Conservation (phyloP, 805 yeast genomes). For the Pichia deserticola region DNA sequence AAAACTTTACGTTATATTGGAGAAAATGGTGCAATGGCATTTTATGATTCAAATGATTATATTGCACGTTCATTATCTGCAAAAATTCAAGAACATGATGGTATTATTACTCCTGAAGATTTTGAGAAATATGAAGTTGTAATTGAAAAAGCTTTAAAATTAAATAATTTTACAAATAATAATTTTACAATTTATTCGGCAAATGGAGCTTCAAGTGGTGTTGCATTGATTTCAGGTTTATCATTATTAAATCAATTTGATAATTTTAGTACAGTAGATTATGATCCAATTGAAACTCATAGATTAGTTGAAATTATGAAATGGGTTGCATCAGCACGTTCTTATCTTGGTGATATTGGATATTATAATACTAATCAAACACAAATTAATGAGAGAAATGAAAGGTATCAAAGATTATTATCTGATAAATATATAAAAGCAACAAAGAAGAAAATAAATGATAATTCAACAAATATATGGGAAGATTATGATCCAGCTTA, state of each 20-base stretch:
- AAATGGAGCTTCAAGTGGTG: slow-evolving; percentile 76
- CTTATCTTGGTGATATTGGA: slow-evolving; percentile 70
- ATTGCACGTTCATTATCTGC: slow-evolving; percentile 55
- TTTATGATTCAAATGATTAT: slow-evolving; percentile 77
- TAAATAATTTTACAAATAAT: slow-evolving; percentile 27
- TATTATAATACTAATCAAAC: slow-evolving; percentile 21
- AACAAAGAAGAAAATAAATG: slow-evolving; percentile 45
- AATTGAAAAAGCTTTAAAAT: slow-evolving; percentile 37
- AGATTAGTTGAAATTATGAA: slow-evolving; percentile 81
- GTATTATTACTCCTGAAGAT: slow-evolving; percentile 60
- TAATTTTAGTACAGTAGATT: slow-evolving; percentile 32
- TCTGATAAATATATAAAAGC: slow-evolving; percentile 50
- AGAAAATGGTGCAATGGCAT: slow-evolving; percentile 66
- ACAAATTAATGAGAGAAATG: slow-evolving; percentile 23
- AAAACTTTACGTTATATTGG: slow-evolving; percentile 64
- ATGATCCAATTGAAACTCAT: slow-evolving; percentile 47
- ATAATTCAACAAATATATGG: slow-evolving; percentile 56
- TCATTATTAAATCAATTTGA: slow-evolving; percentile 43
- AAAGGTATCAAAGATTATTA: slow-evolving; percentile 38
- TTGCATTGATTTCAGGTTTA: slow-evolving; percentile 71
- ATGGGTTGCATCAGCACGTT: slow-evolving; percentile 84
- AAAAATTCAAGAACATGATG: slow-evolving; percentile 49
- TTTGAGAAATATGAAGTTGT: slow-evolving; percentile 53
- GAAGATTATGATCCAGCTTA: slow-evolving; percentile 70
- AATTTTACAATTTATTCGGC: slow-evolving; percentile 41